Evolutionary conservation across 768 basidiomycete genomes (phyloP).

Genomic region (Tricholoma sp.): DNA sequence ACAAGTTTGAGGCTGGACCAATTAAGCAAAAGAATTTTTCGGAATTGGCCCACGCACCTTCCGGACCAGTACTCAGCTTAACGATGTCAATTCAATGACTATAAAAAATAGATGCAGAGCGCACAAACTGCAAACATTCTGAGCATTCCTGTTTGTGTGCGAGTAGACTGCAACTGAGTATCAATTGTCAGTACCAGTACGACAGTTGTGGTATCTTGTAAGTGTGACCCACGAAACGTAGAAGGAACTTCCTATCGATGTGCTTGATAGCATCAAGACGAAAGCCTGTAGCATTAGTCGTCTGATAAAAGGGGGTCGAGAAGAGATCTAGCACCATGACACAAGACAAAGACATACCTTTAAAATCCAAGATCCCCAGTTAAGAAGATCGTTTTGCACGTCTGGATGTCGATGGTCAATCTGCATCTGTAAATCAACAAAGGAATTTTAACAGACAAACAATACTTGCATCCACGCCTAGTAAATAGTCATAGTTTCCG

Average conservation of each 20-base stretch:
- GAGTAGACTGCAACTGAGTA: constrained; percentile 47
- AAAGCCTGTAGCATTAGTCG: constrained; percentile 68
- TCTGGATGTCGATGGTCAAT: constrained; percentile 82
- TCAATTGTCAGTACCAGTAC: background rate
- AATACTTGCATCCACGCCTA: constrained; percentile 61
- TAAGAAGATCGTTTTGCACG: constrained; percentile 65
- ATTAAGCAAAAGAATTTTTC: background rate
- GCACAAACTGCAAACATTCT: constrained; percentile 56
- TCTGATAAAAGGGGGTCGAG: constrained; percentile 33
- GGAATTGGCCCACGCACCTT: constrained; percentile 37
- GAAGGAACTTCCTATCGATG: constrained; percentile 65
- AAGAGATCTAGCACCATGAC: background rate
- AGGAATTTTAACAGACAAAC: background rate
- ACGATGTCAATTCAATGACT: constrained; percentile 9
- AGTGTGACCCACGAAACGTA: constrained; percentile 52
- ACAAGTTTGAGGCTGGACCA: constrained; percentile 42
- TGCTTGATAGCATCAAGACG: constrained; percentile 92
- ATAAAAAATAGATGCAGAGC: constrained; percentile 9
- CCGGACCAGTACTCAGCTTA: constrained; percentile 82
- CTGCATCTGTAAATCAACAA: constrained; percentile 28
- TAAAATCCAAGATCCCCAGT: constrained; percentile 80
- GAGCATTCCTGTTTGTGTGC: constrained; percentile 36
- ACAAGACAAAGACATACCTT: constrained; percentile 22
- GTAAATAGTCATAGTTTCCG: constrained; percentile 85
- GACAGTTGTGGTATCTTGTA: background rate